Evolutionary conservation across 352 stramenopile species (phyloP).

Genomic region (Halophytophthora polymorphica): DNA sequence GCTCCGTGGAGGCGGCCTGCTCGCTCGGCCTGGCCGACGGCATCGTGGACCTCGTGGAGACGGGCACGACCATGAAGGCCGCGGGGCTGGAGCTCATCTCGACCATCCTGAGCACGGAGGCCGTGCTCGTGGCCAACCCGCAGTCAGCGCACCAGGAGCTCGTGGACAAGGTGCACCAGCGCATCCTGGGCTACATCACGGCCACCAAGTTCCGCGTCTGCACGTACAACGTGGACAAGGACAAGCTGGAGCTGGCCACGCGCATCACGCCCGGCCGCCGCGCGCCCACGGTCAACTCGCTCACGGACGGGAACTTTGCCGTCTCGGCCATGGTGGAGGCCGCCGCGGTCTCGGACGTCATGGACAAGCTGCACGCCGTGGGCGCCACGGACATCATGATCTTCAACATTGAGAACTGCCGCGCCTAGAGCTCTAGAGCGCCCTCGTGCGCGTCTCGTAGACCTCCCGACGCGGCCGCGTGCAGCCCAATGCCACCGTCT

Average conservation of each 20-base stretch:
- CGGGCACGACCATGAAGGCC: conserved; percentile 97
- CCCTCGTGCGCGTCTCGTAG: no score
- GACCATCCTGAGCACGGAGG: conserved; percentile 91
- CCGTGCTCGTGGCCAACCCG: conserved; percentile 91
- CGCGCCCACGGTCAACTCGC: conserved; percentile 92
- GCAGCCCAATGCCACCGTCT: no score
- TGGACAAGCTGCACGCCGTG: conserved; percentile 95
- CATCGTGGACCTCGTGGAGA: conserved; percentile 99
- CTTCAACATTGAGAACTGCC: conserved; percentile 94
- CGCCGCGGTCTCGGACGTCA: conserved; percentile 89
- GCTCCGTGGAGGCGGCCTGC: conserved; percentile 97
- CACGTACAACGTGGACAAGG: conserved; percentile 95
- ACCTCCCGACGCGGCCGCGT: no score
- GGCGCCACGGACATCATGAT: conserved; percentile 97
- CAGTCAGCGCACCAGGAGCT: conserved; percentile 68
- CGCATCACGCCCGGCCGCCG: conserved; percentile 93
- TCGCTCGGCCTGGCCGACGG: conserved; percentile 96
- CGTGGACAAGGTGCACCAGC: conserved; percentile 85
- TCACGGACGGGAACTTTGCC: conserved; percentile 82
- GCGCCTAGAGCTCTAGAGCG: no score
- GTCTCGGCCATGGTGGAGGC: conserved; percentile 93
- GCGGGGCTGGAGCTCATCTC: conserved; percentile 94
- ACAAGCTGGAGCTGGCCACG: conserved; percentile 85
- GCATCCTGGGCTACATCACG: conserved; percentile 97
- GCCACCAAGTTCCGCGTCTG: conserved; percentile 98